A percentile compares a stretch with the other conserved stretches of the same genome.
Conservation (phyloP, 257 asterid genomes). For the Echites panduratus region DNA sequence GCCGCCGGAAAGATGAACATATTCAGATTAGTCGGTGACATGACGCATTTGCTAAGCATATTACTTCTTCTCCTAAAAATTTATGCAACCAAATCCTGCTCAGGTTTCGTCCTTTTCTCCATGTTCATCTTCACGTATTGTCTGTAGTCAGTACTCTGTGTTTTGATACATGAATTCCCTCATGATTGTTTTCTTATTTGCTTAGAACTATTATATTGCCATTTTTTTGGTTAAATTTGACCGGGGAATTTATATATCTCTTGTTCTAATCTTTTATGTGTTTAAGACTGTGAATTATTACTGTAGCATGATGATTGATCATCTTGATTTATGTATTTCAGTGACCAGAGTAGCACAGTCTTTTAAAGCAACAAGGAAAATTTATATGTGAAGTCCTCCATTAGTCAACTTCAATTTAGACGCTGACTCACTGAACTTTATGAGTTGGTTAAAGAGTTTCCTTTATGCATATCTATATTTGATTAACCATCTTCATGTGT, state of each 20-base stretch:
- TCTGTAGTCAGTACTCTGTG: background rate
- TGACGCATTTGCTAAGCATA: conserved; percentile 87
- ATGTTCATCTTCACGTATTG: background rate
- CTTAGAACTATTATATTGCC: background rate
- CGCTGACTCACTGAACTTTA: background rate
- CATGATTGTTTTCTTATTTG: background rate
- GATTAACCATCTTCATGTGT: background rate
- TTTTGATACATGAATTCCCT: background rate
- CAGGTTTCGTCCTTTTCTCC: conserved; percentile 47
- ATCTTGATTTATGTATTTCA: background rate
- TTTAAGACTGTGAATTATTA: background rate
- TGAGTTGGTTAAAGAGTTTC: background rate
- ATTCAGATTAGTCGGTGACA: conserved; percentile 90
- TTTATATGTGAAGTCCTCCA: too few relatives aligned
- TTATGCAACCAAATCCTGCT: conserved; percentile 87
- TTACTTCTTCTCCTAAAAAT: conserved; percentile 87
- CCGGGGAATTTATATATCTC: background rate
- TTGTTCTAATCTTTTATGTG: background rate
- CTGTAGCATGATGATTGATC: background rate
- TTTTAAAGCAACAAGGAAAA: background rate
- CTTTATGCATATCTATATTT: background rate
- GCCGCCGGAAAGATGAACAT: conserved; percentile 47
- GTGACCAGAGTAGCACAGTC: background rate
- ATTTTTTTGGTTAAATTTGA: background rate
- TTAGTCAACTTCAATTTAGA: background rate